Evolutionary conservation across 768 basidiomycete genomes (phyloP).

Genomic region (Auricularia cornea): DNA sequence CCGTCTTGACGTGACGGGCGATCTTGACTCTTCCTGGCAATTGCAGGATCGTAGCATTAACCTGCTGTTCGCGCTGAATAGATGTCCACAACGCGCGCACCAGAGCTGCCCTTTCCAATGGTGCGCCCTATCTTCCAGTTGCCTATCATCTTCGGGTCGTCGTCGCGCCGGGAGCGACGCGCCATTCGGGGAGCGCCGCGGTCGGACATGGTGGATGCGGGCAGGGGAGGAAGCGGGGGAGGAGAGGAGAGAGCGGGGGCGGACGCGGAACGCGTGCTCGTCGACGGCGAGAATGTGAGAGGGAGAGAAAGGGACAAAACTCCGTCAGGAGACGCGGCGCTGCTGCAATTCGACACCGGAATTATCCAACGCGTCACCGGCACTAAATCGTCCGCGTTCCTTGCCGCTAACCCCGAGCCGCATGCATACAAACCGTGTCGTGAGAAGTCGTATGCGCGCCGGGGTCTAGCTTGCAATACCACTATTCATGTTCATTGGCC

Average conservation of each 20-base stretch:
- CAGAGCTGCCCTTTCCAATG: constrained; percentile 33
- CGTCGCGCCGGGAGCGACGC: not conserved
- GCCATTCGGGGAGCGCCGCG: not conserved
- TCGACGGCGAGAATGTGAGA: not conserved
- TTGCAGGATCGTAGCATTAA: too few relatives aligned
- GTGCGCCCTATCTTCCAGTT: constrained; percentile 34
- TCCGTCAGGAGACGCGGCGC: not conserved
- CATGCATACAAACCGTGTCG: not conserved
- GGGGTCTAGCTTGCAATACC: too few relatives aligned
- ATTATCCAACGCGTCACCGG: not conserved
- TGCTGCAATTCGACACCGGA: not conserved
- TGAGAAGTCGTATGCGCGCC: too few relatives aligned
- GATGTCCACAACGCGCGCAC: constrained; percentile 16
- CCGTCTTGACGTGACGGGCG: constrained; percentile 75
- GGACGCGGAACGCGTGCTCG: too few relatives aligned
- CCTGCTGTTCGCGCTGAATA: too few relatives aligned
- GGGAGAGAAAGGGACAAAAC: not conserved
- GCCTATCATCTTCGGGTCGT: constrained; percentile 26
- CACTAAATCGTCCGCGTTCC: not conserved
- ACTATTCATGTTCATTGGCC: too few relatives aligned
- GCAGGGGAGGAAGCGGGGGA: not conserved
- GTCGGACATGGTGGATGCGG: not conserved
- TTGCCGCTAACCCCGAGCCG: not conserved
- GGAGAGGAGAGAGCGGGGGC: not conserved
- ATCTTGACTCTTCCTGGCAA: constrained; percentile 70